Evolutionary conservation across 345 rosid species (phyloP).

Genomic region (Cochlearia excelsa): DNA sequence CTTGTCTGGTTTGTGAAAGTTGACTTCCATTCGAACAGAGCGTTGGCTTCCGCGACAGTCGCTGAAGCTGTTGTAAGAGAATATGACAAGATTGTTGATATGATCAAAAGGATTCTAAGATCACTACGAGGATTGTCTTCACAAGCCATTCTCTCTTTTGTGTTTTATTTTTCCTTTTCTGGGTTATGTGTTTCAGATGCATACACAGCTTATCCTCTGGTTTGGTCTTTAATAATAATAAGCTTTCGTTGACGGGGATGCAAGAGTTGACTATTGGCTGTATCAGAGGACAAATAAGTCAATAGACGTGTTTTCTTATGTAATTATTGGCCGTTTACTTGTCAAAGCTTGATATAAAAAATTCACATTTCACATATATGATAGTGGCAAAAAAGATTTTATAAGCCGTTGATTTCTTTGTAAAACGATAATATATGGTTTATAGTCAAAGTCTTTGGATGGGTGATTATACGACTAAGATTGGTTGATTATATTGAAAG

Average conservation of each 20-base stretch:
- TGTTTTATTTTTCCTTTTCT: background rate
- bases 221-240: background rate
- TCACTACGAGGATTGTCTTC: conserved; percentile 2
- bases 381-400: too few relatives aligned
- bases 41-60: conserved; percentile 32
- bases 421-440: background rate
- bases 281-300: conserved; percentile 7
- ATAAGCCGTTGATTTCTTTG: background rate
- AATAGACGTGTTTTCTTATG: background rate
- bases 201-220: background rate
- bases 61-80: conserved; percentile 5
- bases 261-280: conserved; percentile 16
- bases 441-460: conserved; percentile 6
- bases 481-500: too few relatives aligned
- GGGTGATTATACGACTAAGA: background rate
- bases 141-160: conserved; percentile 15
- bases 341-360: background rate
- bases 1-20: conserved; percentile 37
- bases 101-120: conserved; percentile 24
- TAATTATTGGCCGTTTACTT: background rate
- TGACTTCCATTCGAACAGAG: conserved; percentile 36
- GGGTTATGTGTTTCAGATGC: conserved; percentile 16
- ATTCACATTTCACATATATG: background rate
- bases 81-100: conserved; percentile 19
- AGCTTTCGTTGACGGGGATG: conserved; percentile 5